These are phyloP conservation scores for Aspergillus pseudoterreus DNA, from an alignment of 2,329 filamentous ascomycete genomes.

Conservation along the genomic window DNA sequence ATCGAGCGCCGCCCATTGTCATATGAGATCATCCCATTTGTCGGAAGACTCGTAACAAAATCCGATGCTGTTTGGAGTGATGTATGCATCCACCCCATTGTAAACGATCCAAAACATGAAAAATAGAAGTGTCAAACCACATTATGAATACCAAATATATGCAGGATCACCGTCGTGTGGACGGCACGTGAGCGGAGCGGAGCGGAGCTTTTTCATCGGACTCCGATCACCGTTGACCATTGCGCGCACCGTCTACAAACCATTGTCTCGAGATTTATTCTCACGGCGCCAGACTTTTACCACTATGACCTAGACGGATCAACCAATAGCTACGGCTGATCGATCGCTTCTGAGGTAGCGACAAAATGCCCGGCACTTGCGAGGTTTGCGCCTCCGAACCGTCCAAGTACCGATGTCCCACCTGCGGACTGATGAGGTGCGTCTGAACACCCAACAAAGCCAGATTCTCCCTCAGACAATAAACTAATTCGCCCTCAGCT, in stretches of 20 bases:
- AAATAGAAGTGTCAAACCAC: no score
- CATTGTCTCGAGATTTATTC: background rate
- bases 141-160: background rate
- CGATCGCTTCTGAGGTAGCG: constrained; percentile 7
- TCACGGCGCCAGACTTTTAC: background rate
- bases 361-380: constrained; percentile 30
- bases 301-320: constrained; percentile 4
- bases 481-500: constrained; percentile 28
- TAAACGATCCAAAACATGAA: no score
- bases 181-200: background rate
- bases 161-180: background rate
- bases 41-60: background rate
- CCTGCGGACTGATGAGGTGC: constrained; percentile 37
- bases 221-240: background rate
- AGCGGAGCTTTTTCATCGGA: background rate
- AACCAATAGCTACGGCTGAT: constrained; percentile 12
- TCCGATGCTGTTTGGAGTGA: background rate
- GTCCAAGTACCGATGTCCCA: constrained; percentile 39
- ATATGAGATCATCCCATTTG: background rate
- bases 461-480: background rate
- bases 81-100: no score
- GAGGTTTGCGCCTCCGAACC: constrained; percentile 36
- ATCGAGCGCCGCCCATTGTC: constrained; percentile 15
- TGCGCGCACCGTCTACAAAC: background rate
- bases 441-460: background rate